Base-by-base conservation (phyloP, 352 stramenopile species). In the Paralagenidium karlingii region DNA sequence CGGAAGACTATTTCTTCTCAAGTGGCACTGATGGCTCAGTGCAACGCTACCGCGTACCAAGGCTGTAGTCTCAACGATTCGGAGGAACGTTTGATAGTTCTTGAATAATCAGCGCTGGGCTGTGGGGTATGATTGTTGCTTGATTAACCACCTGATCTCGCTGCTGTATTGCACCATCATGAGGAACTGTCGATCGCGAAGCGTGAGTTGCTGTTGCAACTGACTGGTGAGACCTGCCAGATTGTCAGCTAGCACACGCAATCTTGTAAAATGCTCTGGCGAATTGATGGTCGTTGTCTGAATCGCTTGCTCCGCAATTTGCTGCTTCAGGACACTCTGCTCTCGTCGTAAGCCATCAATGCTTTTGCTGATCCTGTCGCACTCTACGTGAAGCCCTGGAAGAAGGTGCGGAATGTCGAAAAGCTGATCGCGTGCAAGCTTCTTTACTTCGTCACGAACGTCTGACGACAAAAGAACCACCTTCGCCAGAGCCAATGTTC, bases 21-120 rank as follows among this genome's bases (percentile, higher is more conserved):
- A 86, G 75, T 22, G 70, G 73, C 51, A 86, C 74, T 10, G 78
- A 92, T 45, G 78, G 78, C 15, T 84, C 77, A 0, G 58, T 92
- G 13, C 78, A 92, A 44, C 70, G 76, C 39, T 73, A 83, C 38
- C 61, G 60, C 45, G 44, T 88, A 21, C 78, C 70, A 0, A 70
- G 60, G 9, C 40, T 85, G 5, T 33, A 21, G 4, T 40, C 38
- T n/a, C n/a, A n/a, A n/a, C n/a, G n/a, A n/a, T n/a, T n/a, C n/a
- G n/a, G n/a, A n/a, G n/a, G n/a, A n/a, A n/a, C n/a, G n/a, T n/a
- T n/a, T n/a, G n/a, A n/a, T n/a, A n/a, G n/a, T n/a, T n/a, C n/a
- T n/a, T n/a, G n/a, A n/a, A n/a, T n/a, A n/a, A n/a, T n/a, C n/a
- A n/a, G n/a, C n/a, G n/a, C n/a, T n/a, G n/a, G n/a, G n/a, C n/a